Evolutionary conservation across 257 asterid species (phyloP), one percentile per base, ranked within the genome.

Genomic region (Petrea volubilis): DNA sequence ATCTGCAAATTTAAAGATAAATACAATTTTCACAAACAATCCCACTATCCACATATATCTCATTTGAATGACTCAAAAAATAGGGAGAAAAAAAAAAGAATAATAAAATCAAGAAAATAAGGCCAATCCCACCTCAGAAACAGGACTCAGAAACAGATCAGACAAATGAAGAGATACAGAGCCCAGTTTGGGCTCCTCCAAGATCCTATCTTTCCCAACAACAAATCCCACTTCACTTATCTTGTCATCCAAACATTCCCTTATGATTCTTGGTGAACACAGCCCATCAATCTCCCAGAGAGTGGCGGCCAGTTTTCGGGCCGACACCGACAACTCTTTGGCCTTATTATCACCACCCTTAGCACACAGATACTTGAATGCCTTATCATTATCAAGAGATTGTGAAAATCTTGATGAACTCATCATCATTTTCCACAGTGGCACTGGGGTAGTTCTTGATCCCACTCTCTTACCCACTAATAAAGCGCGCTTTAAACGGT

Each of bases 261-360:
- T 79, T 61, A 75, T 86, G 68, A 58, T 67, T 76, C 86, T 81
- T 21, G 91, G 76, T 7, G 89, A 72, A 73, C 82, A 70, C 83
- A 89, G 73, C 10, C 82, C 90, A 80, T 93, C 83, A 57, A 85
- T 84, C 84, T 87, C 98, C 98, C 98, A 93, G 55, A 89, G 77
- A 74, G 90, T 83, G 62, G 97, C 96, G 47, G 88, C 96, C 75
- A 93, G 65, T 84, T 86, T 88, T 17, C 97, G 75, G 41, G 97
- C 98, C 11, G 97, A 93, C 10, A 93, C 86, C 23, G 92, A 80
- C 31, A 79, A 65, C 27, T 81, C 91, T 57, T 76, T 82, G 41
- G 68, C 85, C 80, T 38, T n/a, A n/a, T 60, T 71, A 20, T 79
- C 97, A 40, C 78, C 81, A 74, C 81, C 77, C 60, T 74, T 75